Evolutionary conservation across 441 rosid species (phyloP), one percentile per base, ranked within the genome.

Genomic region (Arabidopsis hybrid): DNA sequence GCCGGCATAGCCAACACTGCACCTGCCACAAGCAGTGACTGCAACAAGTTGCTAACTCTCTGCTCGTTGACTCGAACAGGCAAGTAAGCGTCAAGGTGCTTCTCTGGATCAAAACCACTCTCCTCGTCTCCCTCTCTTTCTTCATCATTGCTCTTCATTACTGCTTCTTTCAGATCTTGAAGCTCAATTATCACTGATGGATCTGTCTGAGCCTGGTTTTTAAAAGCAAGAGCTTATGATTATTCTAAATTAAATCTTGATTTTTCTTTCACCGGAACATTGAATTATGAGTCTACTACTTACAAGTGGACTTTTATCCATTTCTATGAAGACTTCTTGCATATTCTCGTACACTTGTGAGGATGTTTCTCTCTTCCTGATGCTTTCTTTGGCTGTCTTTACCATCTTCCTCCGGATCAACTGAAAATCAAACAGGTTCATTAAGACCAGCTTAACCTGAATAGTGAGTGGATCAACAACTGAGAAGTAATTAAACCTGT

Each of bases 41-140:
- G 98, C 66, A 91, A 71, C 16, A 89, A 71, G 77, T 90, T 91
- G 79, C 91, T 91, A 16, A 91, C 49, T 73, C 95, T 82, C 80
- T 94, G 97, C 73, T 94, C 95, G 46, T 88, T 90, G 50, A 91
- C 96, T 71, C 94, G 66, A 39, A 89, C 95, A 0, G 98, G 97
- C 85, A 91, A 84, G 79, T 77, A 75, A 6, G 83, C 86, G 16
- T 91, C 98, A 4, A 89, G 79, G 73, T 90, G 86, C 71, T 87
- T 91, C 65, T 84, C 86, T 4, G 86, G 91, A 77, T 91, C 94
- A 17, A 90, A 90, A 39, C 78, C 78, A 34, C 40, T 83, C 7
- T 71, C 82, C 7, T 69, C 40, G n/a, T 73, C 32, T 29, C 18
- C 80, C 34, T 65, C 80, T 34, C 67, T 81, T 29, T 79, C 83